Conservation (phyloP, 1,139 yeast genomes). For the Nakaseomyces sp. region DNA sequence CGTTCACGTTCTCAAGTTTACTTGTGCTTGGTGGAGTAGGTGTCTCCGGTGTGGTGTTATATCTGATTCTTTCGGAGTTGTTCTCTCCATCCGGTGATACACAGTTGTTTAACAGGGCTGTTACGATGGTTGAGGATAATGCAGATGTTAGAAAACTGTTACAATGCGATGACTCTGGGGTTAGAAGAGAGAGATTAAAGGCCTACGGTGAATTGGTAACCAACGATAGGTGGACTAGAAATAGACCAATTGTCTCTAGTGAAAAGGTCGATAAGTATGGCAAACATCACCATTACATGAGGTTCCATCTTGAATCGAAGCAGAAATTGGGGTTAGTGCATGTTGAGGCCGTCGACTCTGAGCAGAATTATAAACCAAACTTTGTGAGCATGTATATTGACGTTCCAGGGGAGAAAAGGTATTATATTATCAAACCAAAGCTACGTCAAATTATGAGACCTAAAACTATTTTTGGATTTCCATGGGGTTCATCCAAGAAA, state of each 20-base stretch:
- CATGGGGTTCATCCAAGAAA: constrained; percentile 57
- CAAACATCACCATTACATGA: constrained; percentile 72
- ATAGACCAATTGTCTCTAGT: constrained; percentile 62
- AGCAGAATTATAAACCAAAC: constrained; percentile 59
- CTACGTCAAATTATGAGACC: constrained; percentile 29
- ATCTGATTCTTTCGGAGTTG: constrained; percentile 66
- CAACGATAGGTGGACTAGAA: constrained; percentile 76
- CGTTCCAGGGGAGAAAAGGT: constrained; percentile 59
- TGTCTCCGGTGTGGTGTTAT: constrained; percentile 60
- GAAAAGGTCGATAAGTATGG: constrained; percentile 60
- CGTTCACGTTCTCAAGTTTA: constrained; percentile 53
- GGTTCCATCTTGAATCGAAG: constrained; percentile 73
- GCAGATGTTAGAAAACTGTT: constrained; percentile 50
- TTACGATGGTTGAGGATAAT: constrained; percentile 63
- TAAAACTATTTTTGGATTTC: constrained; percentile 65
- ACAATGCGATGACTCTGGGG: constrained; percentile 37
- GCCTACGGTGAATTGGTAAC: constrained; percentile 71
- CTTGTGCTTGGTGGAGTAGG: constrained; percentile 62
- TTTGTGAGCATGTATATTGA: constrained; percentile 70
- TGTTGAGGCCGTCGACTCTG: constrained; percentile 61
- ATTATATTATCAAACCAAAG: constrained; percentile 60
- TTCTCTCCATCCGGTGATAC: constrained; percentile 89
- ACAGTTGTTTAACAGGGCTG: constrained; percentile 79
- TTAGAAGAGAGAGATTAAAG: constrained; percentile 49
- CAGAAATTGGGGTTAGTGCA: constrained; percentile 56